These are phyloP conservation scores for Heliosperma pusillum DNA, from an alignment of 148 eudicot genomes.

Conservation along the genomic window DNA sequence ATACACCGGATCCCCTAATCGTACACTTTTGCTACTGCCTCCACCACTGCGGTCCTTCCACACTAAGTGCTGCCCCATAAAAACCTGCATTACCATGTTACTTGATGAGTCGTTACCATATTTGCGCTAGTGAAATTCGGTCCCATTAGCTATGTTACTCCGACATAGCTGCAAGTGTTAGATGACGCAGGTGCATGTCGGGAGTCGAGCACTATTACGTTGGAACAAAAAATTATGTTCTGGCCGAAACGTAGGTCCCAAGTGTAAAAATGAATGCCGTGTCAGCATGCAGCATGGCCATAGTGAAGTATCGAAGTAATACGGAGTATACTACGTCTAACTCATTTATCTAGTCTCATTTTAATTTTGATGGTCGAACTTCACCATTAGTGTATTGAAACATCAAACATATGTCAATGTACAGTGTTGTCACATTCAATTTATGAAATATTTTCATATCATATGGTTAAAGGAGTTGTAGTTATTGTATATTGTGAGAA, in stretches of 20 bases:
- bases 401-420: too few relatives aligned
- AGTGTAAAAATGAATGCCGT: neutral
- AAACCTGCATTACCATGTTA: conserved; percentile 47
- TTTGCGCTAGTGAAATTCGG: neutral
- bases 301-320: too few relatives aligned
- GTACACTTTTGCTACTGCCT: conserved; percentile 44
- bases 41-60: conserved; percentile 49
- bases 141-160: neutral
- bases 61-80: conserved; percentile 78
- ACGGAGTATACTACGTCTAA: too few relatives aligned
- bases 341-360: too few relatives aligned
- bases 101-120: neutral
- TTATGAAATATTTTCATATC: too few relatives aligned
- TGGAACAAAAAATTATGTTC: neutral
- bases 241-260: neutral
- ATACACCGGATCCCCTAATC: conserved; percentile 67
- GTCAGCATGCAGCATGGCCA: too few relatives aligned
- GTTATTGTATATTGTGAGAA: too few relatives aligned
- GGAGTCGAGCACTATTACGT: neutral
- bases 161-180: neutral
- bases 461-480: too few relatives aligned
- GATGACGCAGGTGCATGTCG: neutral
- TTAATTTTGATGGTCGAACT: too few relatives aligned
- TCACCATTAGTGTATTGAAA: too few relatives aligned
- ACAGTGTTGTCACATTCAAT: too few relatives aligned